These are phyloP conservation scores for Wallacemonas rigidus DNA, from an alignment of 208 protist genomes.

Conservation along the genomic window DNA sequence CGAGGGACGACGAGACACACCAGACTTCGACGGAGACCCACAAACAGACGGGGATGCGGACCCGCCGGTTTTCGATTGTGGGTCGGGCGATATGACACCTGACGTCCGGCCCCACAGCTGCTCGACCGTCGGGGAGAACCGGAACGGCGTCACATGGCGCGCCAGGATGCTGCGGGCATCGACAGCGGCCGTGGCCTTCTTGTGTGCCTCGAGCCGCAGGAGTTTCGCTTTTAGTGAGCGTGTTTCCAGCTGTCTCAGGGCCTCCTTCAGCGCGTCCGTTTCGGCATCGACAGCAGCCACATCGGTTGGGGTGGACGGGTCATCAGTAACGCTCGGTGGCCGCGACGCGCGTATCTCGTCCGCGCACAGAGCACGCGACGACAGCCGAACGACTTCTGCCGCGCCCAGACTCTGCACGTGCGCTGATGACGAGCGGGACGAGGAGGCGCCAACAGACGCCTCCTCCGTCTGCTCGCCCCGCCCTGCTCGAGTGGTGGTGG, in stretches of 20 bases:
- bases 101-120: slow-evolving; percentile 43
- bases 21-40: neutral
- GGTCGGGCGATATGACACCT: neutral
- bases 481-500: neutral
- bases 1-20: neutral
- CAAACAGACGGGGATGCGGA: neutral
- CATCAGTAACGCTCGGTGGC: neutral
- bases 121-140: slow-evolving; percentile 52
- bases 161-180: slow-evolving; percentile 38
- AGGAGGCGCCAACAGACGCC: neutral
- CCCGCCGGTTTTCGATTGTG: neutral
- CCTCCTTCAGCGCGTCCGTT: slow-evolving; percentile 38
- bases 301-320: neutral
- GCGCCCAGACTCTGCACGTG: neutral
- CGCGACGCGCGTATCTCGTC: slow-evolving; percentile 3
- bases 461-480: neutral
- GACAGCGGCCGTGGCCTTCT: slow-evolving; percentile 31
- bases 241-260: slow-evolving; percentile 39
- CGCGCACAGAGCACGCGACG: slow-evolving; percentile 23
- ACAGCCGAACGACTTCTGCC: slow-evolving; percentile 30
- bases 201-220: slow-evolving; percentile 56
- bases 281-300: slow-evolving; percentile 37
- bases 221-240: slow-evolving; percentile 63
- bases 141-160: slow-evolving; percentile 36
- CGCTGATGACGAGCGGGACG: neutral